Evolutionary conservation across 1,139 yeast genomes (phyloP), one percentile per base, ranked within the genome.

Genomic region (Dujonia santamariae): DNA sequence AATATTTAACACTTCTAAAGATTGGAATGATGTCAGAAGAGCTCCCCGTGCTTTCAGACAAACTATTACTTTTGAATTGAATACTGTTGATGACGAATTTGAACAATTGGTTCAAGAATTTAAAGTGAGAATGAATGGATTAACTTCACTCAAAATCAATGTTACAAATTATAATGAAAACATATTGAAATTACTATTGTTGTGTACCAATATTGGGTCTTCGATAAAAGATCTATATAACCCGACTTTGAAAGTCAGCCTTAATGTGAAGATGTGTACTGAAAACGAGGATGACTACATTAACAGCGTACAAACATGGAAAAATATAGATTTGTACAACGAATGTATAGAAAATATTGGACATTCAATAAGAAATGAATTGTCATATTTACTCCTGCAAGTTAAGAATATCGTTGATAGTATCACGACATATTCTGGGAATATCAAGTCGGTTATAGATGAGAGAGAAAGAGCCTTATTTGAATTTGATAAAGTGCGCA

Each of bases 61-160:
- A 37, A 63, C 56, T 33, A 46, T 59, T 14, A 57, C 54, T 21
- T 36, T 49, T 19, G 63, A 61, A 2, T 50, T 61, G 3, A 51
- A 48, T 25, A 63, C 68, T 0, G 41, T 52, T 7, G 78, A 72
- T 46, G 67, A 61, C 39, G 63, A 59, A 13, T 70, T 67, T 42
- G 67, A 69, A 30, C 40, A 29, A 1, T 35, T 61, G 12, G 40
- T 54, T 7, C 41, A 43, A 6, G 47, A 45, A n/a, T 47, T 61
- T n/a, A 31, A 39, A 3, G 32, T 36, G 0, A 28, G 50, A 6
- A 54, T 53, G 15, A 43, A 37, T 6, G 42, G 43, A 3, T 28
- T 65, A 13, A 38, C 44, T 4, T 34, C 38, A 1, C 41, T 68
- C 21, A 39, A 50, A 17, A 51, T 51, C 16, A 52, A 54, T 31